phyloP scores from a whole-genome alignment of 495 filamentous ascomycete species.

The Beverwykella pulmonaria region DNA sequence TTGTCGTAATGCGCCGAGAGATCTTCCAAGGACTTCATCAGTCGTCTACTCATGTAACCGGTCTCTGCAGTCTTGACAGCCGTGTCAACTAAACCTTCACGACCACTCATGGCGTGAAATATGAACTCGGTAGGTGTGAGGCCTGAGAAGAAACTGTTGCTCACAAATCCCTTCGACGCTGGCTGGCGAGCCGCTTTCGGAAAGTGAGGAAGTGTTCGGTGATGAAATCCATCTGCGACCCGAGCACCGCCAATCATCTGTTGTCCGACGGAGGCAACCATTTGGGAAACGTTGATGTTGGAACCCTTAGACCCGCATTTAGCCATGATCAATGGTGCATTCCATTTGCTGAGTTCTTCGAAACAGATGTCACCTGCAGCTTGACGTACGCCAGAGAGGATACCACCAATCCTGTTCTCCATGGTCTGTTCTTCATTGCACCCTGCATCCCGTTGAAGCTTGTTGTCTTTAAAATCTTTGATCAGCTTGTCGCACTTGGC shows the following conservation, averaged over 20 bases:
- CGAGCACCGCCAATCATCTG: conserved; percentile 94
- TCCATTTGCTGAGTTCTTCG: conserved; percentile 82
- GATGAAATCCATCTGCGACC: conserved; percentile 95
- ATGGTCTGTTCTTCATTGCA: conserved; percentile 90
- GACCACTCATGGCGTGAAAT: conserved; percentile 96
- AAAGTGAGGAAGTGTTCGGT: conserved; percentile 92
- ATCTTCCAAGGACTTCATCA: conserved; percentile 98
- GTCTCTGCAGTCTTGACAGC: conserved; percentile 99
- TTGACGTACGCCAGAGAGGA: conserved; percentile 86
- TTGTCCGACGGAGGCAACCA: conserved; percentile 96
- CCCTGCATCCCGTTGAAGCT: conserved; percentile 79
- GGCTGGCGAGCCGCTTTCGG: conserved; percentile 88
- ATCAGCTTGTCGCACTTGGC: conserved; percentile 83
- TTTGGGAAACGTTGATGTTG: conserved; percentile 97
- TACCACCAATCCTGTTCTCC: conserved; percentile 86
- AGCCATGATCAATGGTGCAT: conserved; percentile 94
- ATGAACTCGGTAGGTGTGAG: conserved; percentile 88
- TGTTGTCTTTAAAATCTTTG: conserved; percentile 71
- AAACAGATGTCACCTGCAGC: conserved; percentile 92
- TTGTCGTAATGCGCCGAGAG: conserved; percentile 88
- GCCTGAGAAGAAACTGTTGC: conserved; percentile 97
- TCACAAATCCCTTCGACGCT: conserved; percentile 92
- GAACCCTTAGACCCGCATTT: conserved; percentile 95
- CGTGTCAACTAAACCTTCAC: conserved; percentile 99
- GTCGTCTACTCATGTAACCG: conserved; percentile 95